phyloP scores from a whole-genome alignment of 1,284 basidiomycete genomes.

The Papiliotrema laurentii region DNA sequence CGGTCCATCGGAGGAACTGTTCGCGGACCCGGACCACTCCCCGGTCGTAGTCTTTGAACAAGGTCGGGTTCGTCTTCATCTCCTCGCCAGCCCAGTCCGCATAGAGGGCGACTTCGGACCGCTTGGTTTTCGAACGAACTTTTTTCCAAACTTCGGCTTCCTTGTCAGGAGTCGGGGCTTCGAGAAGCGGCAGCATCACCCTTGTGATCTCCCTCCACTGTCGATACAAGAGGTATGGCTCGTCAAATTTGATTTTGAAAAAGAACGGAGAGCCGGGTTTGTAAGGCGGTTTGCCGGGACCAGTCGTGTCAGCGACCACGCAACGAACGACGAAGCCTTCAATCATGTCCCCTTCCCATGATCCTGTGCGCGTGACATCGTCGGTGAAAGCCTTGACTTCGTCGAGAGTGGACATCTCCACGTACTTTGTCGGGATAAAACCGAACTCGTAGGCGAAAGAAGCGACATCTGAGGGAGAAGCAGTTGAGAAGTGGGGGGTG shows the following conservation, averaged over 20 bases:
- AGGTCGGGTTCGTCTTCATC: constrained; percentile 59
- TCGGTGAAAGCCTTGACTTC: constrained; percentile 72
- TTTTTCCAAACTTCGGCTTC: constrained; percentile 33
- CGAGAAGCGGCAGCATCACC: constrained; percentile 55
- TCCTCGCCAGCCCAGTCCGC: constrained; percentile 52
- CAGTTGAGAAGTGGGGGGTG: constrained; percentile 67
- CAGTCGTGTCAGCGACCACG: constrained; percentile 51
- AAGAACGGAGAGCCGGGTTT: constrained; percentile 80
- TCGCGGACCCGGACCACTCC: constrained; percentile 79
- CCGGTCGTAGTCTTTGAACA: constrained; percentile 64
- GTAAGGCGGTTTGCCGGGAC: constrained; percentile 60
- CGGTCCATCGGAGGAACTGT: constrained; percentile 67
- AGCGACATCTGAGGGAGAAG: constrained; percentile 64
- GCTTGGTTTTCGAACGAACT: constrained; percentile 34
- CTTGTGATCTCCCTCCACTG: constrained; percentile 96
- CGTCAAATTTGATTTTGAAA: constrained; percentile 99
- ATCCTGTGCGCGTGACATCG: constrained; percentile 62
- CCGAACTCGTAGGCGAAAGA: constrained; percentile 85
- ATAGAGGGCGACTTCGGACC: constrained; percentile 49
- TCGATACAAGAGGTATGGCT: constrained; percentile 97
- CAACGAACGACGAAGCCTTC: constrained; percentile 96
- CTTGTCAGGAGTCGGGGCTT: constrained; percentile 3
- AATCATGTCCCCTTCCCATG: constrained; percentile 79
- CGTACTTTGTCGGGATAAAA: constrained; percentile 74
- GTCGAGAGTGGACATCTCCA: constrained; percentile 58